Conservation (phyloP, 805 yeast species). For the Blastobotrys mokoenaii region DNA sequence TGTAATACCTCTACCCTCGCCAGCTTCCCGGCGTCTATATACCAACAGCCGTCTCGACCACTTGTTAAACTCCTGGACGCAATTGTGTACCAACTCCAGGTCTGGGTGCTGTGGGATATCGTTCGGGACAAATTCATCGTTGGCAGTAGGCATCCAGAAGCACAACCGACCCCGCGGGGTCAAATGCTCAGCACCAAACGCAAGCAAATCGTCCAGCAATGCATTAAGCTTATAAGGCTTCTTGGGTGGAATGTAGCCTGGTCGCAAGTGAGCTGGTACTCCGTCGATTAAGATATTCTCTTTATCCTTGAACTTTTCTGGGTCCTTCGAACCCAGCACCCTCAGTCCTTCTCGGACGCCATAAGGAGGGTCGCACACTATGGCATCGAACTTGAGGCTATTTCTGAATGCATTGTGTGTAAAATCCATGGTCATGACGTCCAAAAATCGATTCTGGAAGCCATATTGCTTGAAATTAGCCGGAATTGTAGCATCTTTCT, state of each 20-base stretch:
- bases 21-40: constrained; percentile 50
- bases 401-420: constrained; percentile 77
- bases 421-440: constrained; percentile 85
- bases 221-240: constrained; percentile 78
- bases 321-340: constrained; percentile 77
- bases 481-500: constrained; percentile 42
- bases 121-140: constrained; percentile 60
- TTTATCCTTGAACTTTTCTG: constrained; percentile 60
- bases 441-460: constrained; percentile 50
- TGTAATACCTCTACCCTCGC: constrained; percentile 32
- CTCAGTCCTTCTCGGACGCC: constrained; percentile 94
- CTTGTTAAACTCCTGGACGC: constrained; percentile 83
- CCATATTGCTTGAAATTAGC: constrained; percentile 72
- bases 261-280: constrained; percentile 61
- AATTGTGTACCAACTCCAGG: constrained; percentile 58
- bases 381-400: constrained; percentile 60
- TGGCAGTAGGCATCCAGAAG: constrained; percentile 98
- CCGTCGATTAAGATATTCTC: constrained; percentile 73
- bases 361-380: constrained; percentile 95
- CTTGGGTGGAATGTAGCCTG: constrained; percentile 87
- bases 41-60: constrained; percentile 88
- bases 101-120: constrained; percentile 71
- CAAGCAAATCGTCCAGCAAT: constrained; percentile 67
- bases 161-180: constrained; percentile 73
- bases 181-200: constrained; percentile 63